phyloP scores from a whole-genome alignment of 352 stramenopile species.

The Pythium aristosporum region DNA sequence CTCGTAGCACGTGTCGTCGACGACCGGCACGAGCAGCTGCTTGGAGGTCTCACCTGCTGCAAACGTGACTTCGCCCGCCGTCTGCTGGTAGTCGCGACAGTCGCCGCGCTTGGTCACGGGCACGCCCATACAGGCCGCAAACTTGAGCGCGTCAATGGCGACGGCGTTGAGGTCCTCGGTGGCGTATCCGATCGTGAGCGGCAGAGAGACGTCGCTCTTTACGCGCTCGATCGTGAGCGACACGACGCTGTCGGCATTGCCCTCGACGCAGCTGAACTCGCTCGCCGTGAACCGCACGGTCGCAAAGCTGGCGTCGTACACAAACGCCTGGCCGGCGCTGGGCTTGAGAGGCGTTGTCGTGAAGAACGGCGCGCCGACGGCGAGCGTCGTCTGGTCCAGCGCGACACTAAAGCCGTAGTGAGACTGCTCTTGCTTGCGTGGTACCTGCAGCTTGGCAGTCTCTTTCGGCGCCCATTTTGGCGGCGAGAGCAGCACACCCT shows the following conservation, averaged over 20 bases:
- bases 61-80: constrained; percentile 89
- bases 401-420: constrained; percentile 56
- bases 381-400: constrained; percentile 52
- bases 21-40: constrained; percentile 89
- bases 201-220: constrained; percentile 38
- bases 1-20: constrained; percentile 94
- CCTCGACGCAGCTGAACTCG: constrained; percentile 65
- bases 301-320: constrained; percentile 59
- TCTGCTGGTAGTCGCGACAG: constrained; percentile 78
- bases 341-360: constrained; percentile 41
- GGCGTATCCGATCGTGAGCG: constrained; percentile 67
- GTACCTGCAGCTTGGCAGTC: constrained; percentile 74
- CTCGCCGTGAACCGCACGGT: constrained; percentile 55
- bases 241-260: constrained; percentile 51
- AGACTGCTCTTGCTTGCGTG: constrained; percentile 56
- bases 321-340: constrained; percentile 57
- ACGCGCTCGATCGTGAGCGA: constrained; percentile 54
- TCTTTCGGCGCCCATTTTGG: constrained; percentile 74
- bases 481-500: constrained; percentile 54
- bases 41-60: constrained; percentile 78
- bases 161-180: constrained; percentile 73
- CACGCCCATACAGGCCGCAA: constrained; percentile 52
- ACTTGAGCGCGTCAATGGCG: constrained; percentile 58
- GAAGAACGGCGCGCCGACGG: constrained; percentile 59
- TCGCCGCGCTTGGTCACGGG: constrained; percentile 53